Percentiles rank a stretch among this genome's conserved stretches.
Evolutionary conservation across 495 filamentous ascomycete species (phyloP).

Genomic region (Acidiella bohemica): DNA sequence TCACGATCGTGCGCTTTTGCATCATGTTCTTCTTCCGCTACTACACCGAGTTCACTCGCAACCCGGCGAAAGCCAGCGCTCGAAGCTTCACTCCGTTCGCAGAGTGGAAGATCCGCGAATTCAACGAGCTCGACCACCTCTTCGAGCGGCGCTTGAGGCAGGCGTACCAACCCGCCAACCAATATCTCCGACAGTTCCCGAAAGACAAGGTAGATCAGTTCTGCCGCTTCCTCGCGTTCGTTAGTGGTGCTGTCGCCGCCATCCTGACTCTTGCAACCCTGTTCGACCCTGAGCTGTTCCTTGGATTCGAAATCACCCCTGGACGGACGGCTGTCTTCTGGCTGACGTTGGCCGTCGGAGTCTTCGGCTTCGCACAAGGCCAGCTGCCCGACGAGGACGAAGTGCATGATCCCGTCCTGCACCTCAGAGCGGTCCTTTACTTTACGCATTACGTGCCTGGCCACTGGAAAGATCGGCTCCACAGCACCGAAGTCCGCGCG

Average conservation of each 20-base stretch:
- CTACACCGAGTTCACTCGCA: constrained; percentile 73
- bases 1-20: constrained; percentile 67
- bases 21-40: constrained; percentile 72
- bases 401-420: constrained; percentile 86
- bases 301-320: constrained; percentile 77
- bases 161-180: constrained; percentile 84
- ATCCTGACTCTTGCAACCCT: constrained; percentile 70
- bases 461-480: constrained; percentile 76
- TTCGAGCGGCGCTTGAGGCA: constrained; percentile 82
- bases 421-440: constrained; percentile 72
- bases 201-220: constrained; percentile 82
- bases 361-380: constrained; percentile 70
- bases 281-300: constrained; percentile 77
- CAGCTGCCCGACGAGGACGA: constrained; percentile 71
- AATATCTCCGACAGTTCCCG: constrained; percentile 91
- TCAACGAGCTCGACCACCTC: constrained; percentile 89
- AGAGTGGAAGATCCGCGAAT: constrained; percentile 96
- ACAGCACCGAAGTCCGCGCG: constrained; percentile 68
- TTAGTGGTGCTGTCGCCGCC: constrained; percentile 70
- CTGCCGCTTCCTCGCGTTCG: constrained; percentile 70
- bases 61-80: constrained; percentile 67
- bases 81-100: constrained; percentile 86
- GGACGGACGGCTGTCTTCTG: constrained; percentile 79
- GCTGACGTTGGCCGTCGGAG: constrained; percentile 42
- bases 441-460: constrained; percentile 82